Conservation (phyloP, 805 yeast genomes). For the Kazachstania martiniae region DNA sequence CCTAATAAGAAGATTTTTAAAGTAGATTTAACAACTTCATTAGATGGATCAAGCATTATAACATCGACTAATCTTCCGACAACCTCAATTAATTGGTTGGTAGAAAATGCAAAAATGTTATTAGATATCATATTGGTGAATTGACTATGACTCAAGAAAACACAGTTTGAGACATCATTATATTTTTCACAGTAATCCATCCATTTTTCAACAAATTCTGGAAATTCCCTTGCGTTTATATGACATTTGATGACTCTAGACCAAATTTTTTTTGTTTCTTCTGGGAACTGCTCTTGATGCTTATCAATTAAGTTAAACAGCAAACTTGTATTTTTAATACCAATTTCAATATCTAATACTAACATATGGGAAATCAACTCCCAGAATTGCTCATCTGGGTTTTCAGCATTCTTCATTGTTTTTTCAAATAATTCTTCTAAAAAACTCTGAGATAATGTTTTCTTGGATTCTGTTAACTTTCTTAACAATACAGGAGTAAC, state of each 20-base stretch:
- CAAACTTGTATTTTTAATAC: constrained; percentile 31
- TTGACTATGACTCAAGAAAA: constrained; percentile 17
- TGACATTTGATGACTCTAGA: constrained; percentile 35
- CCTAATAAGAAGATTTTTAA: constrained; percentile 32
- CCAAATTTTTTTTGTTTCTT: constrained; percentile 12
- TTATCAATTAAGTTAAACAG: constrained; percentile 9
- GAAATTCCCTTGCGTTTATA: constrained; percentile 47
- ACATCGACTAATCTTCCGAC: constrained; percentile 13
- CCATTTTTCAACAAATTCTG: constrained; percentile 40
- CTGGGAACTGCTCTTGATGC: constrained; percentile 3
- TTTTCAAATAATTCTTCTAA: constrained; percentile 24
- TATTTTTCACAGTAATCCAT: constrained; percentile 12
- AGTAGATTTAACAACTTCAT: constrained; percentile 10
- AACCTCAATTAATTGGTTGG: constrained; percentile 31
- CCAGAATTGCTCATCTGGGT: constrained; percentile 29
- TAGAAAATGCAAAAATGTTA: constrained; percentile 36
- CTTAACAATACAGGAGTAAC: constrained; percentile 35
- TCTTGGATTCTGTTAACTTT: constrained; percentile 40
- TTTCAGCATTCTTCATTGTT: constrained; percentile 4
- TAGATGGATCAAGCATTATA: constrained; percentile 4
- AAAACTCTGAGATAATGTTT: constrained; percentile 43
- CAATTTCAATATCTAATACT: constrained; percentile 47
- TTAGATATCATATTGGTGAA: constrained; percentile 31
- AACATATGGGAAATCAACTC: constrained; percentile 37
- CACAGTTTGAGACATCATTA: constrained; percentile 1